A percentile compares a stretch with the other conserved stretches of the same genome.
phyloP scores from a whole-genome alignment of 1,139 yeast species.

The Lodderomyces oxycetoniae region DNA sequence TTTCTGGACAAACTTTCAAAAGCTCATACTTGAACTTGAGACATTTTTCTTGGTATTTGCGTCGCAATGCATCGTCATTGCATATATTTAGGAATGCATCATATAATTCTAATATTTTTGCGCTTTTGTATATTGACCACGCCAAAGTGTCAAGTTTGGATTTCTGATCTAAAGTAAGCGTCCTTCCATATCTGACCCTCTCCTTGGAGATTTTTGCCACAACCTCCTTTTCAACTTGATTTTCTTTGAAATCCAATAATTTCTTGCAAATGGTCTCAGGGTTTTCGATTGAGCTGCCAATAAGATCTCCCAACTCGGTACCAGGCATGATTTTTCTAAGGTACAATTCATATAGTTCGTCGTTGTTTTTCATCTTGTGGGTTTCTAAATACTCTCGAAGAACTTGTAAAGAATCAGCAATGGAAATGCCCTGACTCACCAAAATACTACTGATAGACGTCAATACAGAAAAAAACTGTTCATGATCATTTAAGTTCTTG shows the following conservation, averaged over 20 bases:
- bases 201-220: slow-evolving; percentile 28
- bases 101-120: slow-evolving; percentile 52
- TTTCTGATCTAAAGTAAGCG: slow-evolving; percentile 29
- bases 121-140: slow-evolving; percentile 47
- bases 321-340: slow-evolving; percentile 61
- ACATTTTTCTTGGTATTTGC: slow-evolving; percentile 54
- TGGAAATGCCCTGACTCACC: slow-evolving; percentile 30
- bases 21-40: slow-evolving; percentile 54
- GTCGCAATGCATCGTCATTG: slow-evolving; percentile 58
- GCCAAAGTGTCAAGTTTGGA: slow-evolving; percentile 36
- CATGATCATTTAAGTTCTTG: slow-evolving; percentile 33
- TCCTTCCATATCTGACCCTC: slow-evolving; percentile 37
- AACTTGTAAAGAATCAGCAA: slow-evolving; percentile 46
- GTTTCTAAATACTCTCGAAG: slow-evolving; percentile 41
- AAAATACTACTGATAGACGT: slow-evolving; percentile 19
- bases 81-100: slow-evolving; percentile 54
- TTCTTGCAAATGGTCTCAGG: slow-evolving; percentile 47
- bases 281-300: slow-evolving; percentile 48
- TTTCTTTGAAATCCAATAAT: slow-evolving; percentile 45
- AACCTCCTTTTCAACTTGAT: slow-evolving; percentile 36
- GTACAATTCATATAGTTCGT: slow-evolving; percentile 39
- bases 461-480: slow-evolving; percentile 45
- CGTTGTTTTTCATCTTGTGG: slow-evolving; percentile 27
- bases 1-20: slow-evolving; percentile 44
- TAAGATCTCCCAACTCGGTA: slow-evolving; percentile 49